Base-by-base conservation (phyloP, 169 alveolate genomes). In the Cryptosporidium ubiquitum region DNA sequence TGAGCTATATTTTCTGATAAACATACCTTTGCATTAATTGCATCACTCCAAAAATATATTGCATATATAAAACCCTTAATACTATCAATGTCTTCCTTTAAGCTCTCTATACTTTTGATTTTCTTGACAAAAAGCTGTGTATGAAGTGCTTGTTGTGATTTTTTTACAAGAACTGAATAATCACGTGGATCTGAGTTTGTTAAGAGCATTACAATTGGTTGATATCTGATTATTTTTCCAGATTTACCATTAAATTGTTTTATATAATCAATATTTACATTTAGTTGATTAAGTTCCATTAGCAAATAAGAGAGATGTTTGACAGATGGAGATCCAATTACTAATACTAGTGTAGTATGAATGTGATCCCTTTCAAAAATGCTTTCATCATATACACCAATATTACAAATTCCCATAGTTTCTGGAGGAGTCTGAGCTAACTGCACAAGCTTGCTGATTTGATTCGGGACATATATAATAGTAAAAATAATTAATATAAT, bases 21-120 rank as follows among this genome's bases (percentile, higher is more conserved):
- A 61, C 16, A 31, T 2, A 55, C 70, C 39, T 26, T 44, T 29
- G 89, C 64, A 79, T 26, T 79, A 42, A 79, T 79, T 61, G 79
- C 75, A 64, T 79, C 89, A 26, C 89, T 79, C 89, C 89, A 79
- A 35, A 79, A 61, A 49, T 79, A 79, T n/a, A 79, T 58, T n/a
- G 89, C 89, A 61, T 60, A 23, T 3, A 79, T 64, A 40, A 79
- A 61, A 9, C 89, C 89, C 26, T 66, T 79, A 39, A 79, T 64
- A 2, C 75, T 79, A 14, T 79, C 89, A 26, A 79, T 58, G 29
- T 79, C 89, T 40, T 61, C 89, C 64, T 64, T 79, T 64, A 79
- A 44, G 18, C 47, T 79, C 42, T 79, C 89, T 57, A 79, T 37
- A 58, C 61, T 64, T 79, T 64, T 79, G 20, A 79, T 20, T 51